Base-by-base conservation (phyloP, 2,329 filamentous ascomycete species). In the Cercospora sp. region DNA sequence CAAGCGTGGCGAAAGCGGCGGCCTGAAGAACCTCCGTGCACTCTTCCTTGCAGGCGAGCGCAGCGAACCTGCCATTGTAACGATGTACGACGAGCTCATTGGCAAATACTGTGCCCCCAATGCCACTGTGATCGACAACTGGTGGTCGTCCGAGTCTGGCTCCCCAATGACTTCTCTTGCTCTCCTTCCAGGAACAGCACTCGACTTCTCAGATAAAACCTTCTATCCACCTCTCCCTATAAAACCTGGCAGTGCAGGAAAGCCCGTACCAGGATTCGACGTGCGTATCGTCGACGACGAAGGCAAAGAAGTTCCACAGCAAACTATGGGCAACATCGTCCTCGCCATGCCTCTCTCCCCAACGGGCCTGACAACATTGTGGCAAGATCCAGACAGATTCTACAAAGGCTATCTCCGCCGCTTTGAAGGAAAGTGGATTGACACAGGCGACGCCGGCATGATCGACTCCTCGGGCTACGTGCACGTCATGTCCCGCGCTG, bases 291-390 rank as follows among this genome's bases (percentile, higher is more conserved):
- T 97, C 2, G 89, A 97, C 77, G 93, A 97, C 74, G 82, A 88
- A 0, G 94, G 94, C 5, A 84, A 85, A 1, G 90, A 93, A 77
- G 83, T 96, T 0, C 79, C 85, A 32, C 37, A 51, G 7, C 91
- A 91, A 1, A 88, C 82, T 24, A 97, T 96, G 91, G 94, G 94
- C 0, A 97, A 97, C 77, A 95, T 97, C 69, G 93, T 97, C 9
- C 84, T 98, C 62, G 90, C 84, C 0, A 86, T 92, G 65, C 94
- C 94, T 0, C 83, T 97, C 30, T 92, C 92, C 0, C 94, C 94
- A 0, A 95, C 93, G 0, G 93, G 90, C 0, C 93, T 97, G 75
- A 90, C 92, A 0, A 94, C 90, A 1, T 83, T 97, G 1, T 97
- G 94, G 91, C 83, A 90, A 62, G 94, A 97, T 70, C 91, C 93